Evolutionary conservation across 1,284 basidiomycete genomes (phyloP).

Genomic region (Cutaneotrichosporon cavernicola): DNA sequence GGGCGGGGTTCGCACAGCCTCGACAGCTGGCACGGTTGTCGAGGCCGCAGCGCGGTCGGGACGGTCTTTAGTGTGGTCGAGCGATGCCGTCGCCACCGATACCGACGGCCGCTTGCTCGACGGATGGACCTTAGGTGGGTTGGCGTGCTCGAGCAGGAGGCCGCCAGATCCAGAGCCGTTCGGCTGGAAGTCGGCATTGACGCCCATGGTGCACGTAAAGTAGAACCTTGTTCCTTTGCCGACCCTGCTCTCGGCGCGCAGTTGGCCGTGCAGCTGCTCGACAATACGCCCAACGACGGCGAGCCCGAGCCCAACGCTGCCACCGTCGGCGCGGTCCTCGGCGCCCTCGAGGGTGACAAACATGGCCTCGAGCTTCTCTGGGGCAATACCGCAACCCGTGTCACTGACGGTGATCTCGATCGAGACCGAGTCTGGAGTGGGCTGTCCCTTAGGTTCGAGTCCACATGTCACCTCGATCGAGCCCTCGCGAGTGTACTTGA

Average conservation of each 20-base stretch:
- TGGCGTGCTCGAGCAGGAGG: neutral
- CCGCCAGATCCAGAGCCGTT: neutral
- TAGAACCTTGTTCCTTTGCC: slow-evolving; percentile 68
- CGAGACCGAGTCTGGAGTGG: slow-evolving; percentile 52
- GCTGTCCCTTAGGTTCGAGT: slow-evolving; percentile 8
- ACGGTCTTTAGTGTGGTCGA: neutral
- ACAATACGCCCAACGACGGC: slow-evolving; percentile 81
- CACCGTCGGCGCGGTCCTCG: slow-evolving; percentile 55
- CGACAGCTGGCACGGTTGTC: neutral
- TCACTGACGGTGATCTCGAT: slow-evolving; percentile 75
- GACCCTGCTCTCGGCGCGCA: slow-evolving; percentile 72
- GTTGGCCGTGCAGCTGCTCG: slow-evolving; percentile 73
- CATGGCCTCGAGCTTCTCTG: slow-evolving; percentile 72
- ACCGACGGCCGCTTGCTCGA: neutral
- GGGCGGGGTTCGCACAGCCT: neutral
- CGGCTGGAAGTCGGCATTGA: neutral
- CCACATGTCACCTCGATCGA: slow-evolving; percentile 65
- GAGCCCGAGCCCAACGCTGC: slow-evolving; percentile 63
- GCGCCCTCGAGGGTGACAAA: slow-evolving; percentile 86
- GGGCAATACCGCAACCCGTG: slow-evolving; percentile 73
- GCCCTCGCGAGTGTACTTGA: slow-evolving; percentile 72
- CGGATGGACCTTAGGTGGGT: neutral
- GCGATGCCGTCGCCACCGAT: neutral
- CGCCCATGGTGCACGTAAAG: slow-evolving; percentile 45
- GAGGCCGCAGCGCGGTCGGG: neutral